These are phyloP conservation scores for Rhizoctonia solani DNA, from an alignment of 1,284 basidiomycete genomes.

Conservation along the genomic window DNA sequence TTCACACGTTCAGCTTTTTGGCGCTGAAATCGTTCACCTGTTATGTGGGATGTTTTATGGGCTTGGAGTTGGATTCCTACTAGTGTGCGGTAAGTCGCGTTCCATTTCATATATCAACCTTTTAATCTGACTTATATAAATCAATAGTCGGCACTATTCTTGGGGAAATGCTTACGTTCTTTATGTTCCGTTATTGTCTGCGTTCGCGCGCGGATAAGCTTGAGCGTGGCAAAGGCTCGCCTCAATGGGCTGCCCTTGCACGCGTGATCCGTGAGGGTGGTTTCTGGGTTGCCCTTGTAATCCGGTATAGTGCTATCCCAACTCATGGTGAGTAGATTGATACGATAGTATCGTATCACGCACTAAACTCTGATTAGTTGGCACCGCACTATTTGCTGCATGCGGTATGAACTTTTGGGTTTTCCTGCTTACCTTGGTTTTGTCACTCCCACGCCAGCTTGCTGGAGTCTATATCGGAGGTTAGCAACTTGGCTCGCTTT, in stretches of 20 bases:
- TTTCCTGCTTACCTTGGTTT: slow-evolving; percentile 14
- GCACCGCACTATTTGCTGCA: slow-evolving; percentile 8
- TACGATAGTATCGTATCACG: background rate
- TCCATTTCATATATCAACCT: background rate
- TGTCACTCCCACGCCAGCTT: slow-evolving; percentile 25
- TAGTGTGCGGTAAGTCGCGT: slow-evolving; percentile 2
- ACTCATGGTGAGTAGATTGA: background rate
- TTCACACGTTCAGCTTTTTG: background rate
- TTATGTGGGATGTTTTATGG: slow-evolving; percentile 22
- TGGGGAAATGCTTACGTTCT: slow-evolving; percentile 20
- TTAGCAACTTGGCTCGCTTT: background rate
- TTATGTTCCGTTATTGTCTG: slow-evolving; percentile 1
- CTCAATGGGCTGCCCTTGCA: background rate
- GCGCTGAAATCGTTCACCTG: slow-evolving; percentile 15
- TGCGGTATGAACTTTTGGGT: slow-evolving; percentile 14
- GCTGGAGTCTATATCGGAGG: slow-evolving; percentile 33
- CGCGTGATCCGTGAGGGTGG: slow-evolving; percentile 24
- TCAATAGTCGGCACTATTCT: background rate
- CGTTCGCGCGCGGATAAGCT: slow-evolving; percentile 12
- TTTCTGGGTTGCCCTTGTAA: background rate
- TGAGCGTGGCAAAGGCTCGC: background rate
- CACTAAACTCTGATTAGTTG: background rate
- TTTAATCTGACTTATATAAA: background rate
- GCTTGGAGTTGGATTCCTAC: background rate
- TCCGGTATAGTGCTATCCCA: background rate